Evolutionary conservation across 306 rosid species (phyloP), one percentile per base, ranked within the genome.

Genomic region (Fagus sylvatica): DNA sequence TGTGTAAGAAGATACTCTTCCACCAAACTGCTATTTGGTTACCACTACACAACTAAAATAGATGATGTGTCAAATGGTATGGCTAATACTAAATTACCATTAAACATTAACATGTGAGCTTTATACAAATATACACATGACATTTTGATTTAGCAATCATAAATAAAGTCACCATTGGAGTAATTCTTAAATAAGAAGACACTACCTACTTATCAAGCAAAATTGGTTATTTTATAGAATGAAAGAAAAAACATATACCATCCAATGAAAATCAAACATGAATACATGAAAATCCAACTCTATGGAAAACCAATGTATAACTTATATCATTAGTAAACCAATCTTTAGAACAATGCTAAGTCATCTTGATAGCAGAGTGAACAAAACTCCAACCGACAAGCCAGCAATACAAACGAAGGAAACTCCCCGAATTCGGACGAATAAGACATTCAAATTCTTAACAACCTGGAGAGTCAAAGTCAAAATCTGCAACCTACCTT

Each of bases 401-500:
- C 85, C 97, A 68, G 80, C 70, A 62, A 88, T 17, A n/a, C 87
- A 88, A 61, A 82, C 68, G 56, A 81, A 66, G 0, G 97, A 85
- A 72, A 88, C 85, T 12, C 78, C 94, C 5, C 92, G 89, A 60
- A 82, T 41, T 36, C 97, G 67, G 59, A 81, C 86, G 19, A 92
- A 92, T 46, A 92, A 76, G 1, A 74, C 16, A 76, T 92, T 85
- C 83, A 95, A 48, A 60, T 84, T 92, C 84, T 95, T 95, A 0
- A 87, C 87, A 59, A 80, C 82, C 60, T 95, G 98, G 6, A 92
- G 88, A 4, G 88, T 71, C 74, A 82, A 84, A 17, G 94, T 90
- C 80, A 90, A 48, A 70, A 90, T 85, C 89, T 88, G 94, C 80
- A 90, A 53, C 88, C 94, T 80, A 40, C 90, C 90, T 77, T 84